These are phyloP conservation scores for Candida nonsorbophila DNA, from an alignment of 805 yeast species.

Conservation along the genomic window DNA sequence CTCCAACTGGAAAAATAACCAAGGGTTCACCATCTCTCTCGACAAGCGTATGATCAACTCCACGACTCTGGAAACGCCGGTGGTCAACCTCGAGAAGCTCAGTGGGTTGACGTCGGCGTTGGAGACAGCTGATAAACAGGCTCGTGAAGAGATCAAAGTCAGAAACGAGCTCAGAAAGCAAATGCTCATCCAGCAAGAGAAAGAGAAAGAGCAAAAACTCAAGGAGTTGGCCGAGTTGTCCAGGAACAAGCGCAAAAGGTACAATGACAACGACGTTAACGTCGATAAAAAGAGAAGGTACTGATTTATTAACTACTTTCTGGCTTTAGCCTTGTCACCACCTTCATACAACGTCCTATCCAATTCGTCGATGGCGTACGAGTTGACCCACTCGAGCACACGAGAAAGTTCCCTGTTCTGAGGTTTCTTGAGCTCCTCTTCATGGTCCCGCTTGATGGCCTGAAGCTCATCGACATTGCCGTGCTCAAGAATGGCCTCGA, in stretches of 20 bases:
- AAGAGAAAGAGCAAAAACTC: conserved; percentile 23
- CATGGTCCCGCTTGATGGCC: conserved; percentile 13
- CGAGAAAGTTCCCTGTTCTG: conserved; percentile 39
- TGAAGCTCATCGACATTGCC: conserved; percentile 23
- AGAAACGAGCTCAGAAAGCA: conserved; percentile 22
- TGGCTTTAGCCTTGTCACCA: conserved; percentile 25
- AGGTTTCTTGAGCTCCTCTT: conserved; percentile 20
- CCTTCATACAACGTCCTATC: conserved; percentile 59
- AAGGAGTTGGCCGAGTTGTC: conserved; percentile 22
- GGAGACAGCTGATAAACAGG: conserved; percentile 48
- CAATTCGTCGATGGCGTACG: conserved; percentile 45
- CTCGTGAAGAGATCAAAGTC: conserved; percentile 14
- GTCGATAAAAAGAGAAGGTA: conserved; percentile 3
- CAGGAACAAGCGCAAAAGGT: conserved; percentile 14
- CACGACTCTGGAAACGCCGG: conserved; percentile 23
- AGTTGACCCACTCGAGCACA: conserved; percentile 59
- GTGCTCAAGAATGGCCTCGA: conserved; percentile 21
- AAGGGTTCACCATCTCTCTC: conserved; percentile 77
- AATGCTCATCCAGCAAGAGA: conserved; percentile 18
- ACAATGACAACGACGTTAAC: neutral
- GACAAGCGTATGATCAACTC: conserved; percentile 67
- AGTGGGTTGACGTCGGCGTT: conserved; percentile 66
- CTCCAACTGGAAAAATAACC: conserved; percentile 93
- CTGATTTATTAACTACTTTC: conserved; percentile 8
- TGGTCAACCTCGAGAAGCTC: conserved; percentile 52